Base-by-base conservation (phyloP, 129 eudicot species). In the Pseudognaphalium luteoalbum region DNA sequence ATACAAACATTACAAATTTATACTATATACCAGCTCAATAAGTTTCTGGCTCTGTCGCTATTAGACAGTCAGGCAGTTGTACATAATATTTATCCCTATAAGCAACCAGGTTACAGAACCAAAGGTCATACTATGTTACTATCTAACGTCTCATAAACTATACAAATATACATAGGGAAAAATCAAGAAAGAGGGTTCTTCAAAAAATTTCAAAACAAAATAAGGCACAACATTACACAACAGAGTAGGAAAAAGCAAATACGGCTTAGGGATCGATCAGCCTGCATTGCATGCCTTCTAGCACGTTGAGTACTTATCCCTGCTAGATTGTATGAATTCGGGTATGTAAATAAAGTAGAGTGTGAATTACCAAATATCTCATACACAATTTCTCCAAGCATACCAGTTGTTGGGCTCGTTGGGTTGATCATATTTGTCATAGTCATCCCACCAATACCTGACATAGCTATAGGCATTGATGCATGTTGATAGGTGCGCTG, bases 181-280 rank as follows among this genome's bases (percentile, higher is more conserved):
- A 15, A 71, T 9, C 5, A 71, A 60, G n/a, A 15, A 44, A 52
- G 22, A 33, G 4, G 17, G 37, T 14, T 34, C 56, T 76, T 56
- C 20, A 20, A 69, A 41, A 12, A 12, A 15, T 21, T 42, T 93
- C 84, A 93, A 77, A 93, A 93, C 63, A 86, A 80, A 15, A 90
- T 33, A 72, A 93, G 92, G 70, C 98, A 90, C 70, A 88, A 75
- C 51, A 86, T 60, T 65, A 88, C 69, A 68, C 96, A 90, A 80
- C 98, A 93, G 52, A 74, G 79, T 67, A 93, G 81, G 90, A 93
- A 93, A 78, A 90, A 84, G 32, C 80, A 81, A 7, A 93, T 56
- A 54, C 96, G 88, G 64, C 92, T 81, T 6, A 93, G 81, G 8
- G 98, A 90, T 77, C 71, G 82, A 81, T 93, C 98, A 3, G 87